A percentile compares a stretch with the other conserved stretches of the same genome.
Evolutionary conservation across 2,329 filamentous ascomycete species (phyloP).

Genomic region (Metarhizium sp.): DNA sequence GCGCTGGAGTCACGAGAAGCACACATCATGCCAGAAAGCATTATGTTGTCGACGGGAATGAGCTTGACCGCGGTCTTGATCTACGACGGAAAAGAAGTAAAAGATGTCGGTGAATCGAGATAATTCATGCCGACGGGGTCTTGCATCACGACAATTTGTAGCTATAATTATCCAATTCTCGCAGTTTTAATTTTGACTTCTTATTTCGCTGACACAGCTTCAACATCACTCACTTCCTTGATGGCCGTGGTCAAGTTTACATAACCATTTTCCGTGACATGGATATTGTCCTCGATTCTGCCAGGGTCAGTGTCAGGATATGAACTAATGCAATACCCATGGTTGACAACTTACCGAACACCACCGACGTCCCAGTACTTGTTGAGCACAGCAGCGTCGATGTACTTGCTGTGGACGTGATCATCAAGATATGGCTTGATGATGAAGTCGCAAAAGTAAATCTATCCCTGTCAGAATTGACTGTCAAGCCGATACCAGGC

Average conservation of each 20-base stretch:
- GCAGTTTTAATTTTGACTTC: not conserved
- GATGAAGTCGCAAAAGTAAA: conserved; percentile 89
- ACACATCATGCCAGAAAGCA: too few species aligned
- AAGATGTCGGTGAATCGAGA: not conserved
- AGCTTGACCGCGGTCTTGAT: not conserved
- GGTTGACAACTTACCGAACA: conserved; percentile 42
- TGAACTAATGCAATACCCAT: not conserved
- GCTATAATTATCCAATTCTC: not conserved
- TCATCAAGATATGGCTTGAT: conserved; percentile 71
- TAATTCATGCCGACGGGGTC: not conserved
- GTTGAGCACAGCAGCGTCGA: conserved; percentile 62
- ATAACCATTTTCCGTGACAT: conserved; percentile 59
- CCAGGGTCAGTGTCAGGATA: conserved; percentile 1
- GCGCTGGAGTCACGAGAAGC: too few species aligned
- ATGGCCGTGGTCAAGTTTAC: conserved; percentile 65
- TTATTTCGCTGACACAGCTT: conserved; percentile 26
- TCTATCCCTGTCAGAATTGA: conserved; percentile 29
- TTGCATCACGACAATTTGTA: not conserved
- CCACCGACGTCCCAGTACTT: conserved; percentile 78
- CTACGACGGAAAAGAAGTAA: not conserved
- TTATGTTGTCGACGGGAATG: not conserved
- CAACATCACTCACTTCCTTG: conserved; percentile 56
- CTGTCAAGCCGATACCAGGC: not conserved
- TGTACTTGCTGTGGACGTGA: conserved; percentile 63
- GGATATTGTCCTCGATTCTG: conserved; percentile 60